Base-by-base conservation (phyloP, 164 flowering plant species). In the Aristolochia californica region DNA sequence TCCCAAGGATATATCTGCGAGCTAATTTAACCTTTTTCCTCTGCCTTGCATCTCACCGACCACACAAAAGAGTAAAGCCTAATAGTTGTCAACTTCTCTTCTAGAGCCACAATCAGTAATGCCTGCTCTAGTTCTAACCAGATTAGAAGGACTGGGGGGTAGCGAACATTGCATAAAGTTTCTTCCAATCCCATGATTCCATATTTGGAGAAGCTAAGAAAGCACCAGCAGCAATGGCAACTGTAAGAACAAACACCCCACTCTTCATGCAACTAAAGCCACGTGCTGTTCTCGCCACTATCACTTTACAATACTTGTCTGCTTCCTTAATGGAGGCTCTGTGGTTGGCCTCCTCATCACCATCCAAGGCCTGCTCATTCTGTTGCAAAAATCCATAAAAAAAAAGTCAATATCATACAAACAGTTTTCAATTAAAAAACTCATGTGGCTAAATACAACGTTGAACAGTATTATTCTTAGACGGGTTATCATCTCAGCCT, bases 291-390 rank as follows among this genome's bases (percentile, higher is more conserved):
- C 66, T 72, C 58, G 83, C 78, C 70, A 78, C 34, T 2, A 88
- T 48, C 21, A 65, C 54, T 62, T 84, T 88, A 65, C 88, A 84
- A 61, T 74, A 76, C 75, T 91, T 87, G 76, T 91, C 89, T 13
- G 88, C 84, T 18, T 80, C 86, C 67, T 75, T 80, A 62, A 78
- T 50, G 27, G 61, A 57, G 43, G 78, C 69, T 34, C 65, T 70
- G 18, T 40, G 73, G 45, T 68, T 65, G 25, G 54, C 63, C 66
- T 78, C 79, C 0, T 50, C 76, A 55, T 62, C 80, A 30, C 67
- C 60, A 9, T 60, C 63, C 76, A 83, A 60, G 11, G 74, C 88
- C 59, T 75, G 70, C 66, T 81, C 90, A 65, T 86, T 91, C 98
- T 91, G 68, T 12, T 48, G 17, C 25, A 50, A 11, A 5, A 2